Base-by-base conservation (phyloP, 805 yeast species). In the Kuraishia capsulata region DNA sequence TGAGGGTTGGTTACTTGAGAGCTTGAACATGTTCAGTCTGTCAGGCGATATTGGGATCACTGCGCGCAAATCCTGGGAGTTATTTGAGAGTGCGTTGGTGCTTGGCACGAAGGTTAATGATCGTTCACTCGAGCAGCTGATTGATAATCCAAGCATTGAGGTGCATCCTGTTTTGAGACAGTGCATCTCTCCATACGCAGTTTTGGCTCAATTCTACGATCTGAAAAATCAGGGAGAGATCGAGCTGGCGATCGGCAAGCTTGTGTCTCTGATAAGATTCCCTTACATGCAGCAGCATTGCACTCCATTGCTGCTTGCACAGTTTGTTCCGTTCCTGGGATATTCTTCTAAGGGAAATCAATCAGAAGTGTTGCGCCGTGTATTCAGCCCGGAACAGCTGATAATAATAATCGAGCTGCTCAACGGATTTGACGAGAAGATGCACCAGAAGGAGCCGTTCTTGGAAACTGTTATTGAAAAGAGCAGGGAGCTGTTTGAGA, bases 131-230 rank as follows among this genome's bases (percentile, higher is more conserved):
- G 34, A 42, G 9, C 51, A 24, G 20, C 28, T 32, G 14, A 17
- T 33, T 13, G 13, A 36, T 43, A 20, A 50, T 51, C n/a, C 51
- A 53, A 10, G 52, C 45, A 36, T 60, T 48, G 35, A 57, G 16
- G 60, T 73, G 11, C 68, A 76, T 30, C 77, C 85, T 13, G 64
- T 76, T 2, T 65, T 83, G 49, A 71, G 78, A 45, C 89, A 82
- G 53, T 71, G 82, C 20, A 53, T 83, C 37, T 61, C 90, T 4
- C 92, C 92, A 34, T 78, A 81, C 52, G 87, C 81, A 2, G 73
- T 80, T 0, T 60, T 83, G 19, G 64, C 65, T 42, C 69, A 69
- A 42, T 76, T 72, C 47, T 69, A 69, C 51, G 56, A 58, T 14
- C 52, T 61, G 6, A 46, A 53, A 39, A 36, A 42, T 4, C 40